A percentile compares a stretch with the other conserved stretches of the same genome.
phyloP scores from a whole-genome alignment of 306 rosid genomes.

The Delonix regia region DNA sequence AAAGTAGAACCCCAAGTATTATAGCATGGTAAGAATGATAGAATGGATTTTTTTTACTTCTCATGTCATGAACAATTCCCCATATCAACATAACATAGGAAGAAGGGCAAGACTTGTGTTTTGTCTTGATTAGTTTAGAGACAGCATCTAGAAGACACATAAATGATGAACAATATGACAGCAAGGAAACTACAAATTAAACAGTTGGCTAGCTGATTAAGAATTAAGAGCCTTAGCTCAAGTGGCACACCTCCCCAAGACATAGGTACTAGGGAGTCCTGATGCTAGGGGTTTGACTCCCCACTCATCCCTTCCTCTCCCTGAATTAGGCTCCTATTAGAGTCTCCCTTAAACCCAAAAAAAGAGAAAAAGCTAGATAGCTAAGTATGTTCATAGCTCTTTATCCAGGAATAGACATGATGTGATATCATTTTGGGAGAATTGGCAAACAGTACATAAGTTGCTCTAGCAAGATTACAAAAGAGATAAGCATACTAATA shows the following conservation, averaged over 20 bases:
- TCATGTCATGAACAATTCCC: constrained; percentile 1
- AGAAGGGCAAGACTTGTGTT: not conserved
- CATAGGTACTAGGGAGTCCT: not conserved
- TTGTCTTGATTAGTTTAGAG: constrained; percentile 1
- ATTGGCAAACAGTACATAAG: not conserved
- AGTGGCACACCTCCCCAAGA: not conserved
- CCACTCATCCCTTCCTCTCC: not conserved
- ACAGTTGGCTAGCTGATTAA: not conserved
- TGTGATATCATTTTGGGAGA: not conserved
- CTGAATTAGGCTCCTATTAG: no score
- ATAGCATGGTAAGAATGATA: constrained; percentile 20
- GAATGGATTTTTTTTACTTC: constrained; percentile 30
- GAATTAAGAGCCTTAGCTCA: not conserved
- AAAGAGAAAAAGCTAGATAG: not conserved
- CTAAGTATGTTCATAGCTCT: not conserved
- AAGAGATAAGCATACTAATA: constrained; percentile 2
- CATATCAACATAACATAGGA: constrained; percentile 22
- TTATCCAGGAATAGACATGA: not conserved
- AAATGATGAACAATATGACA: constrained; percentile 6
- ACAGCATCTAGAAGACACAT: not conserved
- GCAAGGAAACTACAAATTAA: constrained; percentile 3
- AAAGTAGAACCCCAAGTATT: constrained; percentile 15
- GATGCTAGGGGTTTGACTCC: not conserved
- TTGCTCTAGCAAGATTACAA: not conserved
- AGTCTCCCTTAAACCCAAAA: no score